Conservation (phyloP, 306 rosid species). For the Canavalia gladiata region DNA sequence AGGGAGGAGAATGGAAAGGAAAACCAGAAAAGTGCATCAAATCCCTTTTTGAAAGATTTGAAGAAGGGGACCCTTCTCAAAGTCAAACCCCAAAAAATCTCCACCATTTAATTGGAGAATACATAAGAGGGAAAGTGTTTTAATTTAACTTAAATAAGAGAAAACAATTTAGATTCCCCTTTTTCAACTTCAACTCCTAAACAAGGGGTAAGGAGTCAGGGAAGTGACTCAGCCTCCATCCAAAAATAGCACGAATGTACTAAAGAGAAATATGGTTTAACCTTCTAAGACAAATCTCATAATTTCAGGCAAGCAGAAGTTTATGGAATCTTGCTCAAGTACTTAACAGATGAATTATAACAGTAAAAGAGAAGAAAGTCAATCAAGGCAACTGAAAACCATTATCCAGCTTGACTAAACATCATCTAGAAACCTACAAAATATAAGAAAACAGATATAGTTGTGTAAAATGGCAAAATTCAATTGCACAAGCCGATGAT, state of each 20-base stretch:
- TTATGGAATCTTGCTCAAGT: constrained; percentile 34
- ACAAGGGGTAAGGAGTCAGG: constrained; percentile 12
- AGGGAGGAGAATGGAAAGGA: not conserved
- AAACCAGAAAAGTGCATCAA: not conserved
- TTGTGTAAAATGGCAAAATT: constrained; percentile 43
- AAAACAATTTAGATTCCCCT: not conserved
- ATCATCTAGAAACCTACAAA: constrained; percentile 62
- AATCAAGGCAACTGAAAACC: constrained; percentile 51
- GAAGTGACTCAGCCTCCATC: constrained; percentile 33
- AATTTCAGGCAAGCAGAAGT: constrained; percentile 37
- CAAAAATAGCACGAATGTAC: constrained; percentile 23
- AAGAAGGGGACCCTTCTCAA: not conserved
- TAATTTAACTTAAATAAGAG: constrained; percentile 3
- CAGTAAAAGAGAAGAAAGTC: constrained; percentile 14
- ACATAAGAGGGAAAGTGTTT: not conserved
- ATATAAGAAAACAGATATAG: constrained; percentile 64
- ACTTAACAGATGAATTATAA: constrained; percentile 37
- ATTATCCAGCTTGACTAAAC: constrained; percentile 54
- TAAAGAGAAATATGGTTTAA: constrained; percentile 9
- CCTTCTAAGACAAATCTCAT: constrained; percentile 22
- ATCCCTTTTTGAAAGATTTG: not conserved
- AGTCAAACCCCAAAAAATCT: not conserved
- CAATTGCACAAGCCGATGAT: constrained; percentile 55
- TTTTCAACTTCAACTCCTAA: constrained; percentile 18
- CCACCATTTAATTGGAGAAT: not conserved